Evolutionary conservation across 2,329 filamentous ascomycete genomes (phyloP).

Genomic region (Neofusicoccum cordaticola): DNA sequence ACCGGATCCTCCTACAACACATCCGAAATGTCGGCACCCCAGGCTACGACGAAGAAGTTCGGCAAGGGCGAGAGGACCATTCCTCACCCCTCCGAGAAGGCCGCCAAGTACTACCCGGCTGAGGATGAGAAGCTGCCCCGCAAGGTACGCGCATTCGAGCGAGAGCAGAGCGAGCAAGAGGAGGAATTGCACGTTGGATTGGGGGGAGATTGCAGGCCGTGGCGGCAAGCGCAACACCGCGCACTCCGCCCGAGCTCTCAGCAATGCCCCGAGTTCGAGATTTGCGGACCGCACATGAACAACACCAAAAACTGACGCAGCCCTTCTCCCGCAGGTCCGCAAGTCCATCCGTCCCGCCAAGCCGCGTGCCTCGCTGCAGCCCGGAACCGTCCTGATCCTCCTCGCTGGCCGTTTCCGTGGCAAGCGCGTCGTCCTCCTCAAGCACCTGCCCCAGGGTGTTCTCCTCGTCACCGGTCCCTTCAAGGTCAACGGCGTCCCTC

Average conservation of each 20-base stretch:
- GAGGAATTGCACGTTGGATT: background rate
- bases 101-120: constrained; percentile 98
- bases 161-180: background rate
- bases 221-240: background rate
- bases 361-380: constrained; percentile 83
- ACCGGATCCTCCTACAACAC: constrained; percentile 32
- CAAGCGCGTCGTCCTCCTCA: constrained; percentile 99
- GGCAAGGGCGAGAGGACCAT: constrained; percentile 93
- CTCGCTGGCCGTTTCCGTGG: constrained; percentile 99
- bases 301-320: constrained; percentile 13
- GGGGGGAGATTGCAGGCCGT: background rate
- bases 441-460: constrained; percentile 94
- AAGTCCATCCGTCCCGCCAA: constrained; percentile 87
- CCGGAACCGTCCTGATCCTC: constrained; percentile 96
- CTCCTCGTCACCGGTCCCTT: constrained; percentile 99
- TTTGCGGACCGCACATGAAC: constrained; percentile 22
- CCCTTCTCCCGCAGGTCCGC: constrained; percentile 66
- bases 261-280: background rate
- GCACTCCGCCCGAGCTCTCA: constrained; percentile 3
- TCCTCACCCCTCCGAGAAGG: constrained; percentile 84
- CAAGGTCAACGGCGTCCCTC: constrained; percentile 99
- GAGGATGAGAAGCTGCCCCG: constrained; percentile 85
- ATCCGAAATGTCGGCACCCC: constrained; percentile 65
- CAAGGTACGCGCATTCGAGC: constrained; percentile 65
- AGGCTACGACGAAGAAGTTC: constrained; percentile 82